Evolutionary conservation across 306 rosid species (phyloP), one percentile per base, ranked within the genome.

Genomic region (Acacia confusa): DNA sequence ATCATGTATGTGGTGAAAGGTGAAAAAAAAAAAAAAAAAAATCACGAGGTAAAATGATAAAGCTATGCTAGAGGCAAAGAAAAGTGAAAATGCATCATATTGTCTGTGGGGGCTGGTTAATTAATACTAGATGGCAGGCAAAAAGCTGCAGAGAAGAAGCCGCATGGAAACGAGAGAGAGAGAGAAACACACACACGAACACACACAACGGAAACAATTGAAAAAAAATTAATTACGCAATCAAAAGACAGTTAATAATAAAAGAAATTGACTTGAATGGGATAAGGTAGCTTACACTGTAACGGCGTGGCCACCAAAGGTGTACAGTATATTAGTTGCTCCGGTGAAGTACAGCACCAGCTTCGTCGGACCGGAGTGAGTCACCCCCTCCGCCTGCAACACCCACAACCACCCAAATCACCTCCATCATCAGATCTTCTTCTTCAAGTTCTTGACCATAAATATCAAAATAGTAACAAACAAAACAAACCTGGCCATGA

Each of bases 271-370:
- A 47, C 3, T 47, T 14, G 57, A 50, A 50, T 50, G 17, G 57
- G 22, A 50, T 50, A 1, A 17, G 8, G 8, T 36, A 36, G 40
- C 40, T 63, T 85, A 91, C 94, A 91, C 94, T 34, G 94, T 91
- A 20, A 91, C 94, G 58, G 94, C 94, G 52, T 88, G 94, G 52
- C 94, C 94, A 72, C 94, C 94, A 76, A 91, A 91, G 57, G 94
- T 91, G 89, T 91, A 91, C 11, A 91, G 91, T 34, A 91, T 91
- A 44, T 91, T 88, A 83, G 94, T 90, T 63, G 94, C 94, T 43
- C 94, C 94, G 74, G 94, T 90, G 89, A 90, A 90, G 74, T 90
- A 90, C 20, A 90, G 91, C 71, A 90, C 94, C n/a, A 87, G 79
- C 81, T 90, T 88, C 17, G 75, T 70, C 28, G 94, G 94, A 52